Evolutionary conservation across 106 monocot genomes (phyloP), one percentile per base, ranked within the genome.

Genomic region (Allium sativum): DNA sequence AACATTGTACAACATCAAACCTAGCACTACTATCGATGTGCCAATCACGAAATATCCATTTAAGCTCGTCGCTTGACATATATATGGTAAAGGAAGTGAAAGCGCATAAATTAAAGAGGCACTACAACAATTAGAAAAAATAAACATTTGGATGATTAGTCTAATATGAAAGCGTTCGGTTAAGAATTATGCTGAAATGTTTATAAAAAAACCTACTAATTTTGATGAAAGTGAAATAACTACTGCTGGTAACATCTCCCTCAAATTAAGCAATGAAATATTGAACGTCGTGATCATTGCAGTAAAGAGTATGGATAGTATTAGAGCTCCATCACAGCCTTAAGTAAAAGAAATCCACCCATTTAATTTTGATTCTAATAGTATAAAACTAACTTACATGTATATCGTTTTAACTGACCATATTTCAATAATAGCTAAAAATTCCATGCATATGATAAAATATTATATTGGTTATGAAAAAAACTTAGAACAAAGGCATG

Each of bases 301-400:
- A 63, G 88, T 92, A 66, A 80, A 98, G 55, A 92, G 65, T 11
- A 98, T 59, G n/a, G 91, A 88, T 19, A 98, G 67, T 52, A 80
- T 68, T 45, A 91, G 96, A 64, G 96, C 87, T 76, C 96, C 95
- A 69, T 87, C 86, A 56, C 96, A 96, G 66, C 77, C 96, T 96
- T 80, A 61, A 54, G 62, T 65, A 62, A 45, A 13, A 48, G 45
- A 6, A 12, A 64, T 7, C 16, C 18, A 1, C 31, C 31, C 9
- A 18, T 16, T n/a, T 44, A 41, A 56, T 40, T 58, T 20, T 40
- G 9, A 47, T 8, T 12, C 47, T 12, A 47, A 47, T 47, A 47
- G 47, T n/a, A n/a, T n/a, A n/a, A n/a, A n/a, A n/a, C n/a, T n/a
- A n/a, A n/a, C n/a, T n/a, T n/a, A n/a, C n/a, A n/a, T n/a, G n/a